These are phyloP conservation scores for Pythium brachiatum DNA, from an alignment of 352 stramenopile species.

Conservation along the genomic window DNA sequence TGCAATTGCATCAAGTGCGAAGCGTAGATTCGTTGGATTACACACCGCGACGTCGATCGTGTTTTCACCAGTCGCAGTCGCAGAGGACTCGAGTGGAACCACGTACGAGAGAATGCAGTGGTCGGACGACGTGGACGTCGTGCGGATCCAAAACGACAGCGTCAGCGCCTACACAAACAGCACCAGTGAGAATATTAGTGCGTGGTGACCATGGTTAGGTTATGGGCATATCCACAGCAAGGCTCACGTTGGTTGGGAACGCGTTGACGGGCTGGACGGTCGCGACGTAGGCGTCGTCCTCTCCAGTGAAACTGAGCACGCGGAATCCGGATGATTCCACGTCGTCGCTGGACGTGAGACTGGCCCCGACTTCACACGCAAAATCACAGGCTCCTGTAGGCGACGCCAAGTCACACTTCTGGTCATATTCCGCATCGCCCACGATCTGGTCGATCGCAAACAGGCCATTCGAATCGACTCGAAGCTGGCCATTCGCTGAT, in stretches of 20 bases:
- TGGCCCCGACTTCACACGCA: slow-evolving; percentile 46
- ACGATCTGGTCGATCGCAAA: slow-evolving; percentile 62
- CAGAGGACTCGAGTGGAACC: not conserved
- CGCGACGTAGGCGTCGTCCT: slow-evolving; percentile 39
- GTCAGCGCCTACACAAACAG: slow-evolving; percentile 39
- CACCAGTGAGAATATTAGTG: not conserved
- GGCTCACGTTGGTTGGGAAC: slow-evolving; percentile 45
- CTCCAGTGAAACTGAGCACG: slow-evolving; percentile 31
- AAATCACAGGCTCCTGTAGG: slow-evolving; percentile 51
- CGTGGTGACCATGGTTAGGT: not conserved
- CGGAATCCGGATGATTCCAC: slow-evolving; percentile 26
- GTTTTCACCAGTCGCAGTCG: not conserved
- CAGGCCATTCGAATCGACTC: slow-evolving; percentile 49
- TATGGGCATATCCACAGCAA: too few relatives aligned
- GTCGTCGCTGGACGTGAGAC: slow-evolving; percentile 20
- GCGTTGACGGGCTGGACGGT: slow-evolving; percentile 28
- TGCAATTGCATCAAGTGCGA: slow-evolving; percentile 42
- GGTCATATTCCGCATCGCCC: slow-evolving; percentile 59
- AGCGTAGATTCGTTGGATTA: slow-evolving; percentile 55
- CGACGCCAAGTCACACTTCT: slow-evolving; percentile 57
- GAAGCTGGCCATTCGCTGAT: slow-evolving; percentile 23
- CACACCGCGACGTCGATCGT: slow-evolving; percentile 48
- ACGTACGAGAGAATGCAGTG: slow-evolving; percentile 57
- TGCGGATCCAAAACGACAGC: slow-evolving; percentile 65
- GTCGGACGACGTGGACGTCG: slow-evolving; percentile 22